phyloP scores from a whole-genome alignment of 345 rosid genomes.

The Salix suchowensis region DNA sequence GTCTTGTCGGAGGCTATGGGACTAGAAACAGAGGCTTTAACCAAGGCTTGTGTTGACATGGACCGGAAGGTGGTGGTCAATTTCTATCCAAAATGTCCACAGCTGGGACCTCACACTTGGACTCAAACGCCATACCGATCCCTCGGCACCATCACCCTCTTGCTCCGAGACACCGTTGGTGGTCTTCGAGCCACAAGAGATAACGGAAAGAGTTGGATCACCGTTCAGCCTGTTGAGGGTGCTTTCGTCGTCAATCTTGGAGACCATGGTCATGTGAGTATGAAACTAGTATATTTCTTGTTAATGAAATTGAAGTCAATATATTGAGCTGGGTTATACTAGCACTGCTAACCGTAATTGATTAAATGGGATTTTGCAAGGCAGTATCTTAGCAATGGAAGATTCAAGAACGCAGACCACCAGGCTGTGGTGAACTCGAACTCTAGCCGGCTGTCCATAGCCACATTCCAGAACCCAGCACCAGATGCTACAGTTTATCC shows the following conservation, averaged over 20 bases:
- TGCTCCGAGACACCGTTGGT: constrained; percentile 91
- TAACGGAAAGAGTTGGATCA: constrained; percentile 81
- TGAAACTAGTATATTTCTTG: background rate
- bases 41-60: constrained; percentile 89
- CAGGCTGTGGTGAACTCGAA: constrained; percentile 36
- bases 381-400: constrained; percentile 33
- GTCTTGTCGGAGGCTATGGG: constrained; percentile 91
- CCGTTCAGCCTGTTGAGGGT: constrained; percentile 84
- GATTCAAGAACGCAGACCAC: constrained; percentile 33
- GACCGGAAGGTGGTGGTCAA: constrained; percentile 91
- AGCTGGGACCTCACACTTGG: constrained; percentile 94
- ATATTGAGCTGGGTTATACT: background rate
- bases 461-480: constrained; percentile 34
- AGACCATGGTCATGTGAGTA: constrained; percentile 88
- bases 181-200: constrained; percentile 93
- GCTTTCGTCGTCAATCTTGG: constrained; percentile 97
- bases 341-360: background rate
- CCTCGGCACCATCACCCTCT: constrained; percentile 83
- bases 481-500: constrained; percentile 30
- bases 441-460: constrained; percentile 27
- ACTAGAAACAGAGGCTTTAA: constrained; percentile 69
- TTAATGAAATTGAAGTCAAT: background rate
- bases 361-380: background rate
- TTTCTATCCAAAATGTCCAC: constrained; percentile 91
- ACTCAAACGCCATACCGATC: constrained; percentile 93